Evolutionary conservation across 2,329 filamentous ascomycete species (phyloP).

Genomic region (Acarospora socialis): DNA sequence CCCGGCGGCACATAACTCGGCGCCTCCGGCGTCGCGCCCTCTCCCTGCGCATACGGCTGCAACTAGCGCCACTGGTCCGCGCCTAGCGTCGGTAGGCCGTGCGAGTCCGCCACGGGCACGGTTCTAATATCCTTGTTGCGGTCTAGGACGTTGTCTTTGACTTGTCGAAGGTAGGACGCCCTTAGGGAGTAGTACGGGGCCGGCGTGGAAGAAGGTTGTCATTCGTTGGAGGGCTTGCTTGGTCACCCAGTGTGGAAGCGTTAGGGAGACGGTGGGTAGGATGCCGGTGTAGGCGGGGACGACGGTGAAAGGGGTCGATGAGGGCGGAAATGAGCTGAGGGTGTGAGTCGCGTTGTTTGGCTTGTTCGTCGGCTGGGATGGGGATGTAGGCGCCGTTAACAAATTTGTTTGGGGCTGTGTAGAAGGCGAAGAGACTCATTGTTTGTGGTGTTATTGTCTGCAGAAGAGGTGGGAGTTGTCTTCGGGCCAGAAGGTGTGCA

Average conservation of each 20-base stretch:
- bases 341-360: too few relatives aligned
- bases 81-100: constrained; percentile 8
- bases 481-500: too few relatives aligned
- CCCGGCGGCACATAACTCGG: neutral
- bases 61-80: constrained; percentile 14
- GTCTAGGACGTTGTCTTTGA: constrained; percentile 1
- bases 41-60: constrained; percentile 15
- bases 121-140: neutral
- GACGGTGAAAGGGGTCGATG: constrained; percentile 17
- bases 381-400: too few relatives aligned
- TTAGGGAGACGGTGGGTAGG: constrained; percentile 15
- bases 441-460: too few relatives aligned
- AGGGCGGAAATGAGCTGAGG: too few relatives aligned
- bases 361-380: too few relatives aligned
- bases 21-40: neutral
- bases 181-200: constrained; percentile 15
- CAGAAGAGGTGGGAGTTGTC: too few relatives aligned
- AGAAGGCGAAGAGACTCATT: too few relatives aligned
- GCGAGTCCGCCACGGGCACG: neutral
- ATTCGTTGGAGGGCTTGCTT: constrained; percentile 16
- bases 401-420: too few relatives aligned
- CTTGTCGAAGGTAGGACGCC: constrained; percentile 12
- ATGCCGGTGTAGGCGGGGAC: constrained; percentile 16
- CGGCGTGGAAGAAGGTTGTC: constrained; percentile 18
- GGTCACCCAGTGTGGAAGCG: constrained; percentile 16